Evolutionary conservation across 2,329 filamentous ascomycete species (phyloP), one percentile per base, ranked within the genome.

Genomic region (Aspergillus sp.): DNA sequence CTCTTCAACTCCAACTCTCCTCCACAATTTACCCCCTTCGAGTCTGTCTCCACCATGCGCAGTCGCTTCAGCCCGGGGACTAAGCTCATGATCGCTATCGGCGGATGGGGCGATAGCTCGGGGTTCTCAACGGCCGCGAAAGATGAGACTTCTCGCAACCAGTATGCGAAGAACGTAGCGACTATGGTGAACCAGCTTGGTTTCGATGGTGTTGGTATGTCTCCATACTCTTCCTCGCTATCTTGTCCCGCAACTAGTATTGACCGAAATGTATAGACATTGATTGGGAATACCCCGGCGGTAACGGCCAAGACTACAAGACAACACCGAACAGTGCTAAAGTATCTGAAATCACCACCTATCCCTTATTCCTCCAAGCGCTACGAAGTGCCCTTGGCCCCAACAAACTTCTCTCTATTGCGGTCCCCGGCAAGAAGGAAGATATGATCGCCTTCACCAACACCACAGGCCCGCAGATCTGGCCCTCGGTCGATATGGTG

Each of bases 241-340:
- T 21, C 3, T 6, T 2, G 25, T 17, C 49, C 32, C 5, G 23
- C 13, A 23, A 39, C n/a, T 27, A 73, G 58, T 72, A 32, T 30
- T 30, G 27, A 62, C 68, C 42, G 3, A 44, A 70, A 21, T 0
- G 27, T 61, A 74, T 7, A 68, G 88, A 91, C 62, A 81, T 91
- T 44, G 88, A 91, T 68, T 90, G 88, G 88, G 88, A 83, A 62
- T 84, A 83, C 56, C 81, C 81, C 7, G 81, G 75, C 15, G 88
- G 88, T 39, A 90, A 90, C 65, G 88, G 88, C 32, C 81, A 86
- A 30, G 87, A 91, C 74, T 91, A 90, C 78, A 89, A 85, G 67
- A 67, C 80, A 51, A 76, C 82, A 4, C 83, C 87, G 30, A 90
- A 90, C 71, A 76, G 77, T 0, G 71, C 81, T 48, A 89, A 88